Conservation (phyloP, 2,329 filamentous ascomycete genomes). For the Mycosphaerella sp. region DNA sequence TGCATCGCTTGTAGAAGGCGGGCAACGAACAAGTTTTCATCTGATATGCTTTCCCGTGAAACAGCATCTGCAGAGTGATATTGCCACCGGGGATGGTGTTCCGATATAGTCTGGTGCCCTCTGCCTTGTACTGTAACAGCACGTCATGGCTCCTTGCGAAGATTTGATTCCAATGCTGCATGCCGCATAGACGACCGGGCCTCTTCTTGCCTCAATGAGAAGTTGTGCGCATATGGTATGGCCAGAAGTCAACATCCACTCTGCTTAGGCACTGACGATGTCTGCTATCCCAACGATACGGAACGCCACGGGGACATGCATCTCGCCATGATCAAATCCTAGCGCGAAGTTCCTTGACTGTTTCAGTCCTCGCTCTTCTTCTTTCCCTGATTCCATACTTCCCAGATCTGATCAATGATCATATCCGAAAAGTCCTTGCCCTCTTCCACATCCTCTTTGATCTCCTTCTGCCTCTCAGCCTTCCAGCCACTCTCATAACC, state of each 20-base stretch:
- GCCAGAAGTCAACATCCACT: too few species aligned
- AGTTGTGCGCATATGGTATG: not conserved
- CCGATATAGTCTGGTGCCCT: too few species aligned
- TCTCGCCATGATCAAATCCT: not conserved
- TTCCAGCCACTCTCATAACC: conserved; percentile 42
- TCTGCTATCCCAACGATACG: too few species aligned
- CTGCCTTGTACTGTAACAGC: too few species aligned
- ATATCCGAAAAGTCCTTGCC: conserved; percentile 36
- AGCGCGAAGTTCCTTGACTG: not conserved
- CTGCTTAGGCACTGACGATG: too few species aligned
- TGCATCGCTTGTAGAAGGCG: not conserved
- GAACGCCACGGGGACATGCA: too few species aligned
- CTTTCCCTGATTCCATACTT: conserved; percentile 35
- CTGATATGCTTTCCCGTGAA: not conserved
- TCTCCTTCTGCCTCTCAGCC: conserved; percentile 39
- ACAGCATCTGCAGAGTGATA: not conserved
- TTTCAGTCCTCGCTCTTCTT: conserved; percentile 27
- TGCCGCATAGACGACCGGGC: too few species aligned
- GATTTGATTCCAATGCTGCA: too few species aligned
- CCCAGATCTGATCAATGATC: conserved; percentile 37
- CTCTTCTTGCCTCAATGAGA: not conserved
- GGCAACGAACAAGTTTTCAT: not conserved
- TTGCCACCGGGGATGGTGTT: too few species aligned
- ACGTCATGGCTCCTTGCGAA: too few species aligned
- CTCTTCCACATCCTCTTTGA: conserved; percentile 38